Conservation (phyloP, 78 protist genomes). For the Protostelium mycophagum region DNA sequence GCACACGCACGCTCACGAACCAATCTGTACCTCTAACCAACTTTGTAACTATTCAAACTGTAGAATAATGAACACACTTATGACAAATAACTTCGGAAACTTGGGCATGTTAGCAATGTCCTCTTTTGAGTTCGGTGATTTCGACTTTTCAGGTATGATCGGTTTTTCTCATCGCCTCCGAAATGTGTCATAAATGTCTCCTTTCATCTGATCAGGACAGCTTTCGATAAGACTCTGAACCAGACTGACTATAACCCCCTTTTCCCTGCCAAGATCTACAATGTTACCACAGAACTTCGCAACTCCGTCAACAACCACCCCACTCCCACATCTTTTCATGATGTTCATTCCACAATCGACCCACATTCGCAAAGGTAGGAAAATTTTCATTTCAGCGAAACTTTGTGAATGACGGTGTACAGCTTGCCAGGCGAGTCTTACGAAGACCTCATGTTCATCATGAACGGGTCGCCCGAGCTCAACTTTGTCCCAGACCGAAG, state of each 20-base stretch:
- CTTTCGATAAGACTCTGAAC: neutral
- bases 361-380: no score
- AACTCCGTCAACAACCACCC: neutral
- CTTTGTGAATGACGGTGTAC: no score
- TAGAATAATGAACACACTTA: neutral
- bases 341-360: no score
- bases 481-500: no score
- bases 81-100: no score
- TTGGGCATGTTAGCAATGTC: neutral
- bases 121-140: neutral
- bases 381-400: no score
- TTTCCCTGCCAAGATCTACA: no score
- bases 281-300: neutral
- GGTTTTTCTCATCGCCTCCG: no score
- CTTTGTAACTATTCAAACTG: neutral
- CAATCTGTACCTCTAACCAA: neutral
- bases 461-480: neutral
- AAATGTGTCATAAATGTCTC: neutral
- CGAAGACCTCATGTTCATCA: neutral
- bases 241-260: neutral
- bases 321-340: neutral
- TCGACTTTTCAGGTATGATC: neutral
- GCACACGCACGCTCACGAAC: neutral
- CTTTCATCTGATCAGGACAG: neutral
- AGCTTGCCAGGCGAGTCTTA: neutral